Conservation (phyloP, 306 rosid genomes). For the Dryas alaskensis region DNA sequence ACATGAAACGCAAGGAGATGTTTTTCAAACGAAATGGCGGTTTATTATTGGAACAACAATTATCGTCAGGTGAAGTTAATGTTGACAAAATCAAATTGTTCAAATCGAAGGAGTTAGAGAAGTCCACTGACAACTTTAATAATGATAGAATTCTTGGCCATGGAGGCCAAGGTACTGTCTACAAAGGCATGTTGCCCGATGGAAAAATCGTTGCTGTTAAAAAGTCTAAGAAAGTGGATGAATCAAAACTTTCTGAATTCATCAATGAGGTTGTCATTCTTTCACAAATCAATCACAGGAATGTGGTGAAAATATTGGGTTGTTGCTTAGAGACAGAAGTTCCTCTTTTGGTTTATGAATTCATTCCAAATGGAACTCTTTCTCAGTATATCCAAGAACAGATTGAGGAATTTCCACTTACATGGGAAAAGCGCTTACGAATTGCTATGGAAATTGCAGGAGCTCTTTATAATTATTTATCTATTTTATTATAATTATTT, state of each 20-base stretch:
- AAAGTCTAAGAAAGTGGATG: neutral
- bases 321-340: too few relatives aligned
- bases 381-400: slow-evolving; percentile 1
- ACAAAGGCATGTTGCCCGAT: neutral
- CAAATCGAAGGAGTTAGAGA: neutral
- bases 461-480: too few relatives aligned
- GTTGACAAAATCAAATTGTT: neutral
- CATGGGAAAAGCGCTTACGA: slow-evolving; percentile 8
- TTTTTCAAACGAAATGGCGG: too few relatives aligned
- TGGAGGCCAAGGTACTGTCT: slow-evolving; percentile 13
- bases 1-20: too few relatives aligned
- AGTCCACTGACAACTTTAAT: slow-evolving; percentile 7
- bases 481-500: too few relatives aligned
- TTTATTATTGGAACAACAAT: too few relatives aligned
- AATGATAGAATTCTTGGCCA: slow-evolving; percentile 2
- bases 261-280: neutral
- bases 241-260: neutral
- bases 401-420: slow-evolving; percentile 4
- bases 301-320: too few relatives aligned
- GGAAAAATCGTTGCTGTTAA: slow-evolving; percentile 13
- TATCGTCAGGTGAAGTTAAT: too few relatives aligned
- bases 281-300: slow-evolving; percentile 8
- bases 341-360: too few relatives aligned
- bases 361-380: too few relatives aligned
- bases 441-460: slow-evolving; percentile 7